These are phyloP conservation scores for Mycena crocata DNA, from an alignment of 768 basidiomycete species.

Conservation along the genomic window DNA sequence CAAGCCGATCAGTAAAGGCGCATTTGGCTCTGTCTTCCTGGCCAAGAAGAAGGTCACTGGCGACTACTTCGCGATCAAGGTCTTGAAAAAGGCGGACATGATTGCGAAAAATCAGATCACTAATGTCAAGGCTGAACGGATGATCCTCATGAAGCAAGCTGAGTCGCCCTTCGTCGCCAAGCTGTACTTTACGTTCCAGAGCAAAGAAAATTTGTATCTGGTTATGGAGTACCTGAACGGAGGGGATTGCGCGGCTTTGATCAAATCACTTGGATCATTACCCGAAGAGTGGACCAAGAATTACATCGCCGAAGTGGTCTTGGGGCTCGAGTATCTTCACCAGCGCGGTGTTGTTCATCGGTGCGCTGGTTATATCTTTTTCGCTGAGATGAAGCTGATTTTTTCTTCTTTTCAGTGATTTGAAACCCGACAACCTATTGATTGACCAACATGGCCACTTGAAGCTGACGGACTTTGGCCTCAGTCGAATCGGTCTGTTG, in stretches of 20 bases:
- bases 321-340: slow-evolving; percentile 97
- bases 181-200: slow-evolving; percentile 98
- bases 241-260: slow-evolving; percentile 96
- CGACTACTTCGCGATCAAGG: slow-evolving; percentile 99
- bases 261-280: slow-evolving; percentile 93
- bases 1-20: slow-evolving; percentile 99
- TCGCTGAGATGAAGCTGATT: slow-evolving; percentile 3
- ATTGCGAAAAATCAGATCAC: slow-evolving; percentile 99
- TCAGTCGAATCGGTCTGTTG: slow-evolving; percentile 96
- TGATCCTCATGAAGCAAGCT: slow-evolving; percentile 99
- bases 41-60: slow-evolving; percentile 98
- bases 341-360: slow-evolving; percentile 96
- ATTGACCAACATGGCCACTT: slow-evolving; percentile 97
- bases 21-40: slow-evolving; percentile 97
- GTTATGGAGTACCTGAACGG: slow-evolving; percentile 99
- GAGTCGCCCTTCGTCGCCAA: slow-evolving; percentile 98
- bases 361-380: slow-evolving; percentile 57
- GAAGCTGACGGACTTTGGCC: slow-evolving; percentile 97
- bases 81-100: slow-evolving; percentile 99
- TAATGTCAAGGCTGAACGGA: slow-evolving; percentile 99
- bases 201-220: slow-evolving; percentile 97
- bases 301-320: slow-evolving; percentile 95
- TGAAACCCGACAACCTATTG: slow-evolving; percentile 98
- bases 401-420: slow-evolving; percentile 69
- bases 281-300: slow-evolving; percentile 98